A percentile compares a stretch with the other conserved stretches of the same genome.
phyloP scores from a whole-genome alignment of 257 asterid genomes.

The Solanum arcanum region DNA sequence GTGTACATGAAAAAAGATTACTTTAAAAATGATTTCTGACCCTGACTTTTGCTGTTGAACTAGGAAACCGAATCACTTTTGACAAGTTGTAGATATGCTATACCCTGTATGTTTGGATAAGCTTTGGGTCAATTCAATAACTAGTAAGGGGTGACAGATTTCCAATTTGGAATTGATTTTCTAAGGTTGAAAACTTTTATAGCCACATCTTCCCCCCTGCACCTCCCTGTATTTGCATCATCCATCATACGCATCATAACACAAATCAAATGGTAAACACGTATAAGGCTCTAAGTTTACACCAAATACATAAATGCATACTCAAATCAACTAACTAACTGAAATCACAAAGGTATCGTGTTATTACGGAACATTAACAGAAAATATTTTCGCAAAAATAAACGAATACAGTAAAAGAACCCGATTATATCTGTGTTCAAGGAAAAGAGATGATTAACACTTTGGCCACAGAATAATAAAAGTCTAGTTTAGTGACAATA shows the following conservation, averaged over 20 bases:
- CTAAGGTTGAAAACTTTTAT: not conserved
- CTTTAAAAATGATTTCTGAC: not conserved
- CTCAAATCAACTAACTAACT: not conserved
- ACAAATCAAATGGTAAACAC: not conserved
- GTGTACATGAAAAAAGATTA: slow-evolving; percentile 4
- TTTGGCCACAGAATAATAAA: not conserved
- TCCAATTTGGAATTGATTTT: too few species aligned
- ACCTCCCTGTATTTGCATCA: not conserved
- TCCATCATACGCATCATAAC: not conserved
- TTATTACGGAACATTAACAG: not conserved
- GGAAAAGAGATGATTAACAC: not conserved
- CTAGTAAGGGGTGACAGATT: not conserved
- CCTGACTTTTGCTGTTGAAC: slow-evolving; percentile 19
- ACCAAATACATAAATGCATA: not conserved
- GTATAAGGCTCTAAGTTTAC: not conserved
- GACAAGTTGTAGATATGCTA: not conserved
- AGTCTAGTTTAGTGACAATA: not conserved
- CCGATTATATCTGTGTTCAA: not conserved
- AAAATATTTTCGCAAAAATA: not conserved
- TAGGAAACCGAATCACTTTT: slow-evolving; percentile 36
- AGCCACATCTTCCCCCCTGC: not conserved
- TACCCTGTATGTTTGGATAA: slow-evolving; percentile 26
- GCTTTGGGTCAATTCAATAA: slow-evolving; percentile 19
- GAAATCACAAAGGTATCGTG: not conserved
- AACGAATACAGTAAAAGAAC: not conserved